Evolutionary conservation across 306 rosid species (phyloP).

Genomic region (Rosa rugosa): DNA sequence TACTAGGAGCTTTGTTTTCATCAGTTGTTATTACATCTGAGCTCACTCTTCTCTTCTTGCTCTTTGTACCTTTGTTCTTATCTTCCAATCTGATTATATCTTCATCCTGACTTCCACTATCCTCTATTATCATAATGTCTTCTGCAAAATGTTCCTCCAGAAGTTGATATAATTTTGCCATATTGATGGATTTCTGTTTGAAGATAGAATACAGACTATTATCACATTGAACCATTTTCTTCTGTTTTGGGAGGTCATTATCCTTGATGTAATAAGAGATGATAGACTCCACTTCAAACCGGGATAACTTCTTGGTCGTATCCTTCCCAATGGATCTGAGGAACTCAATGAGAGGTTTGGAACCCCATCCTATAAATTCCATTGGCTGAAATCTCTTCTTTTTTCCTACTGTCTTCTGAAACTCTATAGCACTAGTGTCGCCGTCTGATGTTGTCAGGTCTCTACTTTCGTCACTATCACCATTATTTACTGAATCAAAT

Average conservation of each 20-base stretch:
- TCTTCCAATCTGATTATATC: slow-evolving; percentile 15
- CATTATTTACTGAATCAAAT: slow-evolving; percentile 1
- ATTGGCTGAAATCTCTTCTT: slow-evolving; percentile 28
- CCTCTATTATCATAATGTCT: slow-evolving; percentile 14
- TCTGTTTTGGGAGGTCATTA: slow-evolving; percentile 46
- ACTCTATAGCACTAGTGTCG: slow-evolving; percentile 14
- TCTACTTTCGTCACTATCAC: slow-evolving; percentile 25
- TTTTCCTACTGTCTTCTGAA: slow-evolving; percentile 14
- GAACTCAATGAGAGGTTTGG: slow-evolving; percentile 60
- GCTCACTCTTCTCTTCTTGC: slow-evolving; percentile 22
- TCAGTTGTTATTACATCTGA: slow-evolving; percentile 24
- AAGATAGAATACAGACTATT: slow-evolving; percentile 48
- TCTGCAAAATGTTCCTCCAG: slow-evolving; percentile 47
- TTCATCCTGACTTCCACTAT: slow-evolving; percentile 18
- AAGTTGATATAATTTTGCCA: slow-evolving; percentile 28
- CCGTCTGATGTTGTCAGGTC: slow-evolving; percentile 11
- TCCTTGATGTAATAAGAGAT: slow-evolving; percentile 51
- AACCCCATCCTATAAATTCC: slow-evolving; percentile 54
- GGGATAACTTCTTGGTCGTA: slow-evolving; percentile 39
- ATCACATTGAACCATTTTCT: slow-evolving; percentile 50
- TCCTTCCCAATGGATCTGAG: slow-evolving; percentile 58
- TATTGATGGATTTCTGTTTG: slow-evolving; percentile 36
- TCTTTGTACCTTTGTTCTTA: slow-evolving; percentile 17
- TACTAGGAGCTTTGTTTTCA: slow-evolving; percentile 17
- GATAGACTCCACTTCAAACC: slow-evolving; percentile 30